These are phyloP conservation scores for Sophora flavescens DNA, from an alignment of 306 rosid genomes.

Conservation along the genomic window DNA sequence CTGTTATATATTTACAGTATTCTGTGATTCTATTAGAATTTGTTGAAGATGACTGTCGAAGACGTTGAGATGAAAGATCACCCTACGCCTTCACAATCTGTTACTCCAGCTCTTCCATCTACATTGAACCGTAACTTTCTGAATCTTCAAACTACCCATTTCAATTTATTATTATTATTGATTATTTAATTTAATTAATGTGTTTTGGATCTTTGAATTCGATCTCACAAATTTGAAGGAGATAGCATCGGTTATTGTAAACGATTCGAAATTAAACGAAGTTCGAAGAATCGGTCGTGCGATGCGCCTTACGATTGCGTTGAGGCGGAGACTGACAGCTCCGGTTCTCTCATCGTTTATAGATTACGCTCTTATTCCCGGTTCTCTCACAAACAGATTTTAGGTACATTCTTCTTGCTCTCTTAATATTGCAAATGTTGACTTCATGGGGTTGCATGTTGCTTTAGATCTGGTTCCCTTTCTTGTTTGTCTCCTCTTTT, in stretches of 20 bases:
- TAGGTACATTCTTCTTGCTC: too few relatives aligned
- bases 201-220: background rate
- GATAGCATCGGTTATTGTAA: conserved; percentile 71
- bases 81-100: conserved; percentile 45
- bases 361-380: conserved; percentile 55
- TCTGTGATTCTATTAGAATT: too few relatives aligned
- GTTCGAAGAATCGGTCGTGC: conserved; percentile 76
- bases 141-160: background rate
- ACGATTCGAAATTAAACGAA: conserved; percentile 71
- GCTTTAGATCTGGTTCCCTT: too few relatives aligned
- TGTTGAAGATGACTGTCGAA: conserved; percentile 31
- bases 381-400: conserved; percentile 72
- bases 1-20: too few relatives aligned
- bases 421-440: too few relatives aligned
- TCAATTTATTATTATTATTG: background rate
- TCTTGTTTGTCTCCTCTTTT: too few relatives aligned
- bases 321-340: conserved; percentile 69
- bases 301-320: conserved; percentile 69
- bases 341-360: conserved; percentile 63
- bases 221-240: conserved; percentile 68
- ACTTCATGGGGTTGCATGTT: too few relatives aligned
- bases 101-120: conserved; percentile 44
- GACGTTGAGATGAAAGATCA: conserved; percentile 52
- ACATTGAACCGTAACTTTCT: conserved; percentile 44
- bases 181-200: background rate